Conservation (phyloP, 176 grass and related monocot genomes). For the Themeda triandra region DNA sequence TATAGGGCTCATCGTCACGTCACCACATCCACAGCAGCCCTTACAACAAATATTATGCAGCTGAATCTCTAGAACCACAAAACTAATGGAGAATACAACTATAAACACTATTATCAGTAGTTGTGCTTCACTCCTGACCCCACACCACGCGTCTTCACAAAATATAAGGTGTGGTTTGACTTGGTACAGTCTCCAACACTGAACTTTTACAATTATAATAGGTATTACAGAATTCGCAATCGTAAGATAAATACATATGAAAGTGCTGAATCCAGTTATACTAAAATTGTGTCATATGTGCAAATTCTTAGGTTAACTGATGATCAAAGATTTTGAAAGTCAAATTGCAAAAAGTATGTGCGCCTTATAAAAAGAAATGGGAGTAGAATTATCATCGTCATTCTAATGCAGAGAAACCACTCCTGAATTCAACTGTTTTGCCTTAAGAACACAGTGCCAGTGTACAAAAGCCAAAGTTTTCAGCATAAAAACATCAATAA, state of each 20-base stretch:
- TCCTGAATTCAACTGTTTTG: not conserved
- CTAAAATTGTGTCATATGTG: not conserved
- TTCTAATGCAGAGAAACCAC: not conserved
- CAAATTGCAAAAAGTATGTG: not conserved
- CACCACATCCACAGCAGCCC: not conserved
- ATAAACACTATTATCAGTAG: conserved; percentile 5
- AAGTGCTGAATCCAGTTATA: not conserved
- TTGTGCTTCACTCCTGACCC: not conserved
- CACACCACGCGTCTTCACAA: not conserved
- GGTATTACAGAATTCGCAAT: not conserved
- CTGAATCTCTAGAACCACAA: not conserved
- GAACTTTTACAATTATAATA: not conserved
- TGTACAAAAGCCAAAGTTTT: not conserved
- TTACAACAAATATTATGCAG: not conserved
- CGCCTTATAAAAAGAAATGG: not conserved
- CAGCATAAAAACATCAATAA: conserved; percentile 5
- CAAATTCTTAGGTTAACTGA: not conserved
- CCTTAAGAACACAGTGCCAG: not conserved
- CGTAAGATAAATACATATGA: not conserved
- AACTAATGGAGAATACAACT: conserved; percentile 8
- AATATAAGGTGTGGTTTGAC: not conserved
- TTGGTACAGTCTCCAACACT: not conserved
- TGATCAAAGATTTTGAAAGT: not conserved
- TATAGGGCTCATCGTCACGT: not conserved
- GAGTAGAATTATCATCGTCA: not conserved